A percentile compares a stretch with the other conserved stretches of the same genome.
Evolutionary conservation across 78 protist genomes (phyloP).

Genomic region (Guillardia theta): DNA sequence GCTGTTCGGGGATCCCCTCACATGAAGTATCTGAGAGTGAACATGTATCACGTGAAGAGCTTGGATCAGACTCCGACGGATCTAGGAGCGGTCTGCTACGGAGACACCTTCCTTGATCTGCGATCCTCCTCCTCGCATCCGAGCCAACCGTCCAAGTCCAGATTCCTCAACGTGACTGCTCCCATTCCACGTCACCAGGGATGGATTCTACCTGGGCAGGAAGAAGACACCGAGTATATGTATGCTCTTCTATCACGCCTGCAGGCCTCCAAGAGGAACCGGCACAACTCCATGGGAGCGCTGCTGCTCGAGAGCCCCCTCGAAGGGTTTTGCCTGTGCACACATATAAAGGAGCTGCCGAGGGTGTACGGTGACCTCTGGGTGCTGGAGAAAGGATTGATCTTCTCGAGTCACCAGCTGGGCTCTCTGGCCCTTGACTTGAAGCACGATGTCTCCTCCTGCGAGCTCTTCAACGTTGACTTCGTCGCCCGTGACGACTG

Average conservation of each 20-base stretch:
- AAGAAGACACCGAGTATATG: slow-evolving; percentile 5
- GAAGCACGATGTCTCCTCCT: no score
- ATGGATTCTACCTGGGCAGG: background rate
- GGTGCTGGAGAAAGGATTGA: background rate
- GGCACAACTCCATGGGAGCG: background rate
- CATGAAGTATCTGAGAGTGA: background rate
- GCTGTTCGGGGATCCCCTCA: background rate
- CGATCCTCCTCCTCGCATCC: background rate
- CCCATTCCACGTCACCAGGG: background rate
- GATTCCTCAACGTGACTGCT: no score
- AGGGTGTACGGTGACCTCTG: background rate
- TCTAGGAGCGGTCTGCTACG: background rate
- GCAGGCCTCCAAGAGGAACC: background rate
- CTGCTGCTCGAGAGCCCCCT: background rate
- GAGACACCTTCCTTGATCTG: background rate
- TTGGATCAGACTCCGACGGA: background rate
- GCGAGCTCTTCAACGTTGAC: no score
- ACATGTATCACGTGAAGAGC: background rate
- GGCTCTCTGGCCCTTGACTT: background rate
- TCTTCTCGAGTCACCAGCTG: background rate
- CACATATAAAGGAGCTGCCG: background rate
- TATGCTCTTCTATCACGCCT: background rate
- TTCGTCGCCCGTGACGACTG: no score
- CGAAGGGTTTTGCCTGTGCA: background rate
- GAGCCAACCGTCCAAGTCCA: background rate